Conservation (phyloP, 176 grass and related monocot species). For the Coix lacrymajobi region DNA sequence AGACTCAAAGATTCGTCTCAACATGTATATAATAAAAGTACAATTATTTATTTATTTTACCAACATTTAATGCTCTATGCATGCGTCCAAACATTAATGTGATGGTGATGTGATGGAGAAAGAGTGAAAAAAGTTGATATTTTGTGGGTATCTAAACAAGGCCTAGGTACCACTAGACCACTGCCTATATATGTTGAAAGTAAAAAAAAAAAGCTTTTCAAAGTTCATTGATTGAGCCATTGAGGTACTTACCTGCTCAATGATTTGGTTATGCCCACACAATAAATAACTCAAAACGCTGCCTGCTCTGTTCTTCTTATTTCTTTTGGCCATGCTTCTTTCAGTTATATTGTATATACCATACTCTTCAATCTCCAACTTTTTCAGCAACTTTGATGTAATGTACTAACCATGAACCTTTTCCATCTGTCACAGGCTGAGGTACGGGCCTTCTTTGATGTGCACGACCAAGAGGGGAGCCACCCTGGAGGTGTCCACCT, state of each 20-base stretch:
- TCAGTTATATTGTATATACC: no score
- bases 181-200: background rate
- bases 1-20: no score
- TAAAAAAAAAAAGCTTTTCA: background rate
- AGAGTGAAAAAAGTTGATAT: no score
- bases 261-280: background rate
- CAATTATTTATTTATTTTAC: no score
- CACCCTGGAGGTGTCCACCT: slow-evolving; percentile 79
- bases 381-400: background rate
- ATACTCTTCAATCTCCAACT: background rate
- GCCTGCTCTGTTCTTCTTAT: background rate
- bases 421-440: slow-evolving; percentile 47
- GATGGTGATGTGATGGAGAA: no score
- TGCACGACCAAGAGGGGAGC: slow-evolving; percentile 91
- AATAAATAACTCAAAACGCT: background rate
- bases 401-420: background rate
- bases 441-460: slow-evolving; percentile 85
- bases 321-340: no score
- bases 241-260: background rate
- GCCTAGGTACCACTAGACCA: background rate
- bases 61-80: no score
- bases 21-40: no score
- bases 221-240: background rate
- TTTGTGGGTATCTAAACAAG: no score
- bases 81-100: no score